Conservation (phyloP, 495 filamentous ascomycete species). For the Aeminium ludgeri region DNA sequence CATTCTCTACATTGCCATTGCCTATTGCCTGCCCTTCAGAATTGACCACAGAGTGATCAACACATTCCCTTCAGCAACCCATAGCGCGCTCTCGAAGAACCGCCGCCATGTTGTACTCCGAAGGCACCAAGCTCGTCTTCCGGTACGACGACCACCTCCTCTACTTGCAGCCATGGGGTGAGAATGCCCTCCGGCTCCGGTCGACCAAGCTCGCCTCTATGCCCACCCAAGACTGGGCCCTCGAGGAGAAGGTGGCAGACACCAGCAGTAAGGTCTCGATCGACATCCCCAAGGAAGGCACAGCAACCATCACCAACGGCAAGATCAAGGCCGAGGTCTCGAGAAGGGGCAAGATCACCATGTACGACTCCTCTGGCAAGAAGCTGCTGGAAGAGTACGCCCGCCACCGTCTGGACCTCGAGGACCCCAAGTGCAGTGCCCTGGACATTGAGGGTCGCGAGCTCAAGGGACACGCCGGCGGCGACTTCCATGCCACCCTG, state of each 20-base stretch:
- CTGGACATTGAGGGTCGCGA: conserved; percentile 37
- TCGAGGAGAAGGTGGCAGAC: conserved; percentile 19
- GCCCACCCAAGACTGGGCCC: conserved; percentile 38
- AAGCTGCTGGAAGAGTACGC: conserved; percentile 40
- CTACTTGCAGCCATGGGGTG: conserved; percentile 40
- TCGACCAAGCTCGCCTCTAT: conserved; percentile 32
- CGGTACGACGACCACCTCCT: conserved; percentile 36
- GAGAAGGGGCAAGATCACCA: conserved; percentile 26
- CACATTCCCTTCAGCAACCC: too few species aligned
- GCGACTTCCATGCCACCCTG: conserved; percentile 35
- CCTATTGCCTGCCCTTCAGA: too few species aligned
- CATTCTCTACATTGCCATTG: too few species aligned
- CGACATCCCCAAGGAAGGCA: not conserved
- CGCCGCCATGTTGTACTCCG: not conserved
- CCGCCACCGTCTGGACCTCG: conserved; percentile 33
- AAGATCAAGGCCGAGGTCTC: conserved; percentile 34
- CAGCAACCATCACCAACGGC: conserved; percentile 32
- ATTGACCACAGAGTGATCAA: too few species aligned
- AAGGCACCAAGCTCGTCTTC: conserved; percentile 2
- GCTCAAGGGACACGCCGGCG: conserved; percentile 34
- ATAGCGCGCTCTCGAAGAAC: too few species aligned
- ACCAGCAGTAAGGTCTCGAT: conserved; percentile 1
- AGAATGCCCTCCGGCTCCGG: conserved; percentile 29
- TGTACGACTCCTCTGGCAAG: conserved; percentile 29
- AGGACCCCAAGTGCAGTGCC: conserved; percentile 39